phyloP scores from a whole-genome alignment of 768 basidiomycete genomes.

The Termitomyces sp. region DNA sequence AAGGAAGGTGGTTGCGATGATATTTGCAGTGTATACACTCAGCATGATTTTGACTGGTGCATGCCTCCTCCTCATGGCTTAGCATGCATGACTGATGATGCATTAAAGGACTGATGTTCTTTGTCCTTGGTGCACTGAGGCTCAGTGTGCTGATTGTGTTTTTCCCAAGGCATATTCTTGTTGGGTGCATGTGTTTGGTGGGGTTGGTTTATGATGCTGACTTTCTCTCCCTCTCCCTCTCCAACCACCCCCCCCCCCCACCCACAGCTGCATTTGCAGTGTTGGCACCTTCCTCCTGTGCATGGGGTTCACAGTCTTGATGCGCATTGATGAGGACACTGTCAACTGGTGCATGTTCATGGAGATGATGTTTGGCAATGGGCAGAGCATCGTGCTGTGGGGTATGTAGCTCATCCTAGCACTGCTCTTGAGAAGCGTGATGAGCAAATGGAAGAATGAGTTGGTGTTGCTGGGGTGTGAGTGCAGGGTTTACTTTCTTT shows the following conservation, averaged over 20 bases:
- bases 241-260: neutral
- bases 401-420: constrained; percentile 74
- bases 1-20: constrained; percentile 82
- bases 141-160: constrained; percentile 86
- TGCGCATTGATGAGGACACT: constrained; percentile 76
- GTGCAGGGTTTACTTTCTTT: constrained; percentile 44
- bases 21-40: constrained; percentile 82
- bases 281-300: constrained; percentile 90
- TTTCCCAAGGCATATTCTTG: constrained; percentile 96
- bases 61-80: no score
- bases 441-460: constrained; percentile 78
- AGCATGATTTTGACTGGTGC: constrained; percentile 84
- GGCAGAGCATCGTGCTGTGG: constrained; percentile 72
- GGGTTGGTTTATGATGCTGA: no score
- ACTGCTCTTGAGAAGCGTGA: constrained; percentile 74
- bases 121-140: constrained; percentile 82
- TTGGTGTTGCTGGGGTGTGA: constrained; percentile 86
- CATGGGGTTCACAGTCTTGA: constrained; percentile 85
- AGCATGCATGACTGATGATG: no score
- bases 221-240: neutral
- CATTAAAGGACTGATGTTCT: constrained; percentile 71
- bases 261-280: constrained; percentile 81
- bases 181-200: constrained; percentile 51
- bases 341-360: constrained; percentile 63
- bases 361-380: constrained; percentile 63